Base-by-base conservation (phyloP, 495 filamentous ascomycete genomes). In the Halenospora varia region DNA sequence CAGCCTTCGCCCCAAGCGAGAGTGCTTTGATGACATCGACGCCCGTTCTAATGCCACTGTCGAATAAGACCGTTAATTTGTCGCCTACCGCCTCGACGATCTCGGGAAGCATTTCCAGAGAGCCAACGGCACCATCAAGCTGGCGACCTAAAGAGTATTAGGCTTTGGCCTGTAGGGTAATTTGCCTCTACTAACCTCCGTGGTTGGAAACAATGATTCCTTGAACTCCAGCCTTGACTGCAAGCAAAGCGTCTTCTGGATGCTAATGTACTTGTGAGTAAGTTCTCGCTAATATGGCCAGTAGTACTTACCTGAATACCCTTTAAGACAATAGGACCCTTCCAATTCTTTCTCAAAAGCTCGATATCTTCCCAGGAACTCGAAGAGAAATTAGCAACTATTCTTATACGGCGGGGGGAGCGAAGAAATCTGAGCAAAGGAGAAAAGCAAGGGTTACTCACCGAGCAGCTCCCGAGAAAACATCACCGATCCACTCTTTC, bases 21-120 rank as follows among this genome's bases (percentile, higher is more conserved):
- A 85, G 60, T 41, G 93, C 94, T 74, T 97, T 98, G 69, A 96
- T 79, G 63, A 97, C 94, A 71, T 98, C 94, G 1, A 92, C 96
- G 22, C 87, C 90, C 25, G 92, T 83, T 40, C 93, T 82, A 39
- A 96, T 78, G 50, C 94, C 94, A 55, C 91, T 91, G 70, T 97
- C 94, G 52, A 97, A 76, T 70, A 82, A 95, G 45, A 98, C 77
- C 66, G 96, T 92, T 59, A 96, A 86, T 67, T 84, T 83, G 10
- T 19, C 83, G 24, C 90, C 86, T 45, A 97, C 82, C 42, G 89
- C 88, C 3, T 93, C 92, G 88, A 97, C 95, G 15, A 96, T 92
- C 75, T 98, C 92, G 9, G 92, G 89, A 13, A 98, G 81, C 3
- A 97, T 80, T 69, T 98, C 94, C 62, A 97, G 83, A 19, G 82